These are phyloP conservation scores for Rauvolfia tetraphylla DNA, from an alignment of 257 asterid species.

Conservation along the genomic window DNA sequence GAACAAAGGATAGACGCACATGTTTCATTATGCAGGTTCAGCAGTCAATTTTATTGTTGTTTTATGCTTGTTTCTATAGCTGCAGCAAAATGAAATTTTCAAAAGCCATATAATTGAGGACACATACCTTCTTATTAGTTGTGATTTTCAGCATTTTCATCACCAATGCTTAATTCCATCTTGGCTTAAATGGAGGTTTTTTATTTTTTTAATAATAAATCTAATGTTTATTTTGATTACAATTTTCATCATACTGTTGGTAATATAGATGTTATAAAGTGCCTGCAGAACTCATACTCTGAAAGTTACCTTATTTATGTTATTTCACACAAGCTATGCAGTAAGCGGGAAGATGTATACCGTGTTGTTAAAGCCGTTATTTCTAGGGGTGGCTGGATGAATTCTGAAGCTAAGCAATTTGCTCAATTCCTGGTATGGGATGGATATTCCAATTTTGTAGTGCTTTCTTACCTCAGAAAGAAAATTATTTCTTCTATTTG, in stretches of 20 bases:
- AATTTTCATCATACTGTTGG: background rate
- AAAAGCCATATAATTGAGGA: background rate
- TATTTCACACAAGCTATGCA: constrained; percentile 36
- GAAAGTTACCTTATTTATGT: background rate
- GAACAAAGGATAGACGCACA: constrained; percentile 83
- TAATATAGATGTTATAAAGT: background rate
- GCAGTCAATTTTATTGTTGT: background rate
- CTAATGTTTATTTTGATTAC: background rate
- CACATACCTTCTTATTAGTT: background rate
- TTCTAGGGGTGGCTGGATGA: constrained; percentile 56
- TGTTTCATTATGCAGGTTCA: constrained; percentile 69
- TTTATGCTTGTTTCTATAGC: background rate
- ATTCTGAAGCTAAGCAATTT: constrained; percentile 63
- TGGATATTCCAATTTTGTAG: background rate
- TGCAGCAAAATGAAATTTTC: background rate
- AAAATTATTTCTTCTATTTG: background rate
- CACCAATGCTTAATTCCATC: background rate
- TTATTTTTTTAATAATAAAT: background rate
- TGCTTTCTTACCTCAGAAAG: background rate
- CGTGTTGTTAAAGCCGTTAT: constrained; percentile 75
- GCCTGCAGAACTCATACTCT: background rate
- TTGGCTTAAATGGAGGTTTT: background rate
- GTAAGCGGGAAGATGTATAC: constrained; percentile 88
- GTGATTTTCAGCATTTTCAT: background rate
- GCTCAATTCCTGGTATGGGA: constrained; percentile 67